Evolutionary conservation across 1,284 basidiomycete genomes (phyloP), one percentile per base, ranked within the genome.

Genomic region (Cutaneotrichosporon sp.): DNA sequence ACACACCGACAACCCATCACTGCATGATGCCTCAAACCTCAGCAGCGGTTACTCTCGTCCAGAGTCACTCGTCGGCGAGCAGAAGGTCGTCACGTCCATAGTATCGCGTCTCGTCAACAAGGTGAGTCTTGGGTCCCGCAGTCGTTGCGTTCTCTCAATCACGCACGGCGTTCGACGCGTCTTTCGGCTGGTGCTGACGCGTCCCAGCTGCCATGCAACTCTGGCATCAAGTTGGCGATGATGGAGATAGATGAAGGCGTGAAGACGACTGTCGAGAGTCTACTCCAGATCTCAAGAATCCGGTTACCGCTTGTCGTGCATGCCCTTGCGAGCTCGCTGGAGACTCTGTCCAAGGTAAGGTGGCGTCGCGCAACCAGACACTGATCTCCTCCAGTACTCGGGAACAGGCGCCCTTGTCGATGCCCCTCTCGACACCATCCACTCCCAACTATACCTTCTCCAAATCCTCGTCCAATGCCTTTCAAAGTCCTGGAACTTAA

Each of bases 381-480:
- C 22, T 64, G 30, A 60, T 53, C 16, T 50, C 47, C 18, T 46
- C 83, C 84, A 56, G 75, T 76, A 77, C 70, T 70, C 75, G 2
- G 64, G 59, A 38, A 67, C 70, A 22, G 62, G 72, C 4, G 69
- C 74, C 1, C 68, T 76, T 21, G 58, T 65, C 42, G 83, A 85
- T 64, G 82, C 85, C 64, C 84, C 87, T 0, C 83, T 90, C 30
- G 89, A 91, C 67, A 85, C 89, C 58, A 85, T 96, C 9, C 92
- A 96, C 73, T 96, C 93, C 0, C 91, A 96, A 76, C 84, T 97
- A 1, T 92, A 92, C 72, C 81, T 97, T 34, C 84, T 97, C 70
- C 92, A 96, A 80, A 87, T 96, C 49, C 81, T 97, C 21, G 86
- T 89, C 10, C 40, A 85, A 85, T 74, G 87, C 86, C 66, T 97